Base-by-base conservation (phyloP, 2,329 filamentous ascomycete genomes). In the Scortechinia acanthostroma region DNA sequence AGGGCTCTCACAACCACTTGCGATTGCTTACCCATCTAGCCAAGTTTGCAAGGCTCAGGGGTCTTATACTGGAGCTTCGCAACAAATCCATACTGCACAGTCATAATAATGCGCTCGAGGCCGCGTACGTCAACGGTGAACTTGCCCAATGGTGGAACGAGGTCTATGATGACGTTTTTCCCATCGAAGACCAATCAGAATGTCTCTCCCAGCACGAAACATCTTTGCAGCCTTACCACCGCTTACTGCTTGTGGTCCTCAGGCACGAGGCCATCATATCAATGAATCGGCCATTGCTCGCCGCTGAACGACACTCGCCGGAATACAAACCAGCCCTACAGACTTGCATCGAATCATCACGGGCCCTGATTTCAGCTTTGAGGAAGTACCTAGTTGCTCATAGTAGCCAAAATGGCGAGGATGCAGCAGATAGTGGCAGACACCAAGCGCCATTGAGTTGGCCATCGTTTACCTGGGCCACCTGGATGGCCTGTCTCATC, bases 401-500 rank as follows among this genome's bases (percentile, higher is more conserved):
- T 51, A 47, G 0, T 44, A 57, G 51, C 2, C 45, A 45, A 1
- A 30, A n/a, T n/a, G n/a, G n/a, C n/a, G n/a, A n/a, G n/a, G n/a
- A n/a, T n/a, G n/a, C 43, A 4, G 49, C 45, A 2, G 28, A 45
- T 1, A 46, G 46, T 3, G 45, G 59, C 0, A 42, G 33, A n/a
- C n/a, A n/a, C n/a, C n/a, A n/a, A 0, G 45, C 52, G 4, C 63
- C 68, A 0, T 53, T 76, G 20, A 54, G 71, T 0, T 74, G 71
- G 69, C 71, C 71, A 2, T 71, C 70, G 0, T 72, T 72, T 30
- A 75, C 71, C 0, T 75, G 72, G 71, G 66, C 66, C 1, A 60
- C 71, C 0, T 76, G 72, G 72, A 75, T 75, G 50, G 73, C 70
- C 46, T 69, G 68, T 1, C 70, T 76, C 30, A 67, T 76, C 17